phyloP scores from a whole-genome alignment of 2,329 filamentous ascomycete genomes.

The Aspergillus piperis region DNA sequence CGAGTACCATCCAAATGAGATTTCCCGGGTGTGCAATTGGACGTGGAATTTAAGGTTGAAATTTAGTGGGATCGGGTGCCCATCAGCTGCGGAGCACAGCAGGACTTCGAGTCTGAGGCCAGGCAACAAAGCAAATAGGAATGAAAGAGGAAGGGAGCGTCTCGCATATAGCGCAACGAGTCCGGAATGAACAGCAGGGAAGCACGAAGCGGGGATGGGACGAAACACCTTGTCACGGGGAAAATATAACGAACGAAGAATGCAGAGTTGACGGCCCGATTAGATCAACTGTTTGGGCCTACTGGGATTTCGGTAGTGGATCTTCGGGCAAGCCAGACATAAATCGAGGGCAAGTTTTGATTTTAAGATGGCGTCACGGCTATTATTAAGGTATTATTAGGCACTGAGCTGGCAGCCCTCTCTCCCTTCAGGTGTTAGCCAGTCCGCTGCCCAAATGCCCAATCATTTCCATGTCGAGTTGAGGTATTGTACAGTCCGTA shows the following conservation, averaged over 20 bases:
- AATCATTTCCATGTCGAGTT: conserved; percentile 16
- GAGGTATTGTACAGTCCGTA: neutral
- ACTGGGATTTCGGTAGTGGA: conserved; percentile 8
- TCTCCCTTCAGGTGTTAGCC: conserved; percentile 4
- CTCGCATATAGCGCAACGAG: neutral
- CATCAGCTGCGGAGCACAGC: neutral
- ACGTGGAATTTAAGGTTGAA: neutral
- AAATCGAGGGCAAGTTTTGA: neutral
- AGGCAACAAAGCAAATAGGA: neutral
- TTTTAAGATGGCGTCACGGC: conserved; percentile 1
- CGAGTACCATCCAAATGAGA: neutral
- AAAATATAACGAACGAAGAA: conserved; percentile 7
- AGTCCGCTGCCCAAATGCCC: conserved; percentile 27
- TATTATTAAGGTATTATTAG: conserved; percentile 9
- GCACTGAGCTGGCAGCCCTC: conserved; percentile 9
- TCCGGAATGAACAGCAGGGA: neutral
- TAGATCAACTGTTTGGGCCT: conserved; percentile 14
- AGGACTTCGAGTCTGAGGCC: neutral
- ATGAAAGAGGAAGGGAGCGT: neutral
- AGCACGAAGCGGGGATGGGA: conserved; percentile 2
- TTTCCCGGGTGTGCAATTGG: neutral
- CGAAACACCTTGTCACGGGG: neutral
- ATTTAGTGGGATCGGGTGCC: neutral
- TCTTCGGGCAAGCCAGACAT: conserved; percentile 19
- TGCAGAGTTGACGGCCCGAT: conserved; percentile 14